A percentile compares a stretch with the other conserved stretches of the same genome.
These are phyloP conservation scores for Gilbertella persicaria DNA, from an alignment of 371 early-diverging fungal species.

Conservation along the genomic window DNA sequence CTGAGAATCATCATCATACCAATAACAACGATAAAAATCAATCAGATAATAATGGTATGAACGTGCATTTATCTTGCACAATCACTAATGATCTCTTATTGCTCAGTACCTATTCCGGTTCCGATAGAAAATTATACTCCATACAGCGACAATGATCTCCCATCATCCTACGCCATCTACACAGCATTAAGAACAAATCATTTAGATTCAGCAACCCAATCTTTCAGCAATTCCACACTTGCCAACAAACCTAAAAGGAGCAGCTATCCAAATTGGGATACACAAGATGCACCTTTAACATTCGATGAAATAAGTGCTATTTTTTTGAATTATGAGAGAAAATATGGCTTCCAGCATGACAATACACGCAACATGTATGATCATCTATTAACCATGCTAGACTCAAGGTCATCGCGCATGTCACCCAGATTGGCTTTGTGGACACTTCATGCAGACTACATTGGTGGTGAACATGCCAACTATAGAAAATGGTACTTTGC, in stretches of 20 bases:
- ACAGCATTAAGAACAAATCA: constrained; percentile 5
- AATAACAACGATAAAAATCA: too few relatives aligned
- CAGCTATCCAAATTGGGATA: constrained; percentile 18
- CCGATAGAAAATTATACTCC: neutral
- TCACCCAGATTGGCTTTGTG: constrained; percentile 70
- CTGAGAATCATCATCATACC: too few relatives aligned
- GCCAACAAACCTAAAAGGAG: neutral
- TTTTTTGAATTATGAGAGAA: constrained; percentile 62
- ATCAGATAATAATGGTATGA: neutral
- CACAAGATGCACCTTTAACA: constrained; percentile 5
- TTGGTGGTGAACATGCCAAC: constrained; percentile 87
- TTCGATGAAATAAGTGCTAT: constrained; percentile 62
- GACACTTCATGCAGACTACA: constrained; percentile 83
- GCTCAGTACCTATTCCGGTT: constrained; percentile 8
- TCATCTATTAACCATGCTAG: constrained; percentile 74
- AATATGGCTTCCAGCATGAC: constrained; percentile 82
- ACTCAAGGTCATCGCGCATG: constrained; percentile 85
- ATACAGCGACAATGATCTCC: neutral
- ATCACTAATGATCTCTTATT: neutral
- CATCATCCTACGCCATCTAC: constrained; percentile 10
- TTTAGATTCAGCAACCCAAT: neutral
- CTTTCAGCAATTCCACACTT: constrained; percentile 1
- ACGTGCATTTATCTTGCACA: neutral
- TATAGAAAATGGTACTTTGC: constrained; percentile 88
- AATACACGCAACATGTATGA: constrained; percentile 76